Evolutionary conservation across 257 asterid genomes (phyloP).

Genomic region (Mitragyna speciosa): DNA sequence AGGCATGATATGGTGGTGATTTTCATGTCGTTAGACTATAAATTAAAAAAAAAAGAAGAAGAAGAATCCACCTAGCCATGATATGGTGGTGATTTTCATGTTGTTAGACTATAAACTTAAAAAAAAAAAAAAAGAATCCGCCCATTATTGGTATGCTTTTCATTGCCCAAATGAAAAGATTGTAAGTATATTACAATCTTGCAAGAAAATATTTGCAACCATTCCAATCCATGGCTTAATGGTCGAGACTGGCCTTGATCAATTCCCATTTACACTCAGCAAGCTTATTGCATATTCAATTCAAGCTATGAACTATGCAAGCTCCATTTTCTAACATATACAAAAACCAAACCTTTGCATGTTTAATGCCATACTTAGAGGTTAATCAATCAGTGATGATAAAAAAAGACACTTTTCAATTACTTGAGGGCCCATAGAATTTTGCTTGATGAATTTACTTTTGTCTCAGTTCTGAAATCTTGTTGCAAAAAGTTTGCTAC

Average conservation of each 20-base stretch:
- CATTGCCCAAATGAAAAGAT: slow-evolving; percentile 39
- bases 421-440: slow-evolving; percentile 39
- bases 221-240: slow-evolving; percentile 57
- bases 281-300: slow-evolving; percentile 57
- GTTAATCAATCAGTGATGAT: slow-evolving; percentile 39
- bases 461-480: slow-evolving; percentile 48
- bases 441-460: slow-evolving; percentile 50
- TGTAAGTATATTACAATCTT: slow-evolving; percentile 48
- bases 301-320: slow-evolving; percentile 44
- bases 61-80: too few relatives aligned
- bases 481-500: slow-evolving; percentile 38
- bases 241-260: slow-evolving; percentile 55
- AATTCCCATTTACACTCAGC: slow-evolving; percentile 52
- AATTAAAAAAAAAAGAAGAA: too few relatives aligned
- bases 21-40: too few relatives aligned
- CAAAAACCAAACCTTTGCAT: slow-evolving; percentile 53
- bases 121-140: too few relatives aligned
- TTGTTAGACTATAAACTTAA: too few relatives aligned
- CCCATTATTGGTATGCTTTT: too few relatives aligned
- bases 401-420: slow-evolving; percentile 48
- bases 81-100: too few relatives aligned
- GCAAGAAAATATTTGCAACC: slow-evolving; percentile 37
- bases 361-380: slow-evolving; percentile 58
- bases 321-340: slow-evolving; percentile 44
- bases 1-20: too few relatives aligned